Percentiles rank a stretch among this genome's conserved stretches.
These are phyloP conservation scores for Lablab purpureus DNA, from an alignment of 306 rosid genomes.

Conservation along the genomic window DNA sequence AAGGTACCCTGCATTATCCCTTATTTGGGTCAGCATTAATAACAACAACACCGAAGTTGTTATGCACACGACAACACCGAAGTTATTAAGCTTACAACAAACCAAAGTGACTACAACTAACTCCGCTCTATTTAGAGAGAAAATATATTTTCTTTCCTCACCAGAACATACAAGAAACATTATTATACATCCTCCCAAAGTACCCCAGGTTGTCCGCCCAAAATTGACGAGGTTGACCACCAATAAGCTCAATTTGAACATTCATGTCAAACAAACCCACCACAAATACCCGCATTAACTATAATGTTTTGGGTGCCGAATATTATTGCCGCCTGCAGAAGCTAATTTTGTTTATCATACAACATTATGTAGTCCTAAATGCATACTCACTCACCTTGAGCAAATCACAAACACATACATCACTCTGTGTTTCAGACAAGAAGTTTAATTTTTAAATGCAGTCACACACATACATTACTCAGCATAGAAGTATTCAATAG, in stretches of 20 bases:
- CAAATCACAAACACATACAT: not conserved
- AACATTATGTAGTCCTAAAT: conserved; percentile 91
- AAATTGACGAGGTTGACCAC: conserved; percentile 34
- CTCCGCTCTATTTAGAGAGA: conserved; percentile 10
- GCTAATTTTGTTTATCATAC: conserved; percentile 88
- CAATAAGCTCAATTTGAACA: conserved; percentile 40
- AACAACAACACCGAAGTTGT: too few species aligned
- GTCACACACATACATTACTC: too few species aligned
- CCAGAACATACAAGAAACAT: conserved; percentile 22
- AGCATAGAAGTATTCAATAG: not conserved
- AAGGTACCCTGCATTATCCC: too few species aligned
- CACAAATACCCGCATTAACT: conserved; percentile 38
- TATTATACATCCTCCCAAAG: not conserved
- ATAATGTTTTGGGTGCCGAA: conserved; percentile 42
- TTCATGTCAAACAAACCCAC: conserved; percentile 58
- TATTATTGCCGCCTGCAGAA: conserved; percentile 70
- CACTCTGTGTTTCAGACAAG: not conserved
- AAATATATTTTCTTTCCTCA: conserved; percentile 49
- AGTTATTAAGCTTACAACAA: not conserved
- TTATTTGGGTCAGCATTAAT: too few species aligned
- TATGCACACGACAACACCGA: too few species aligned
- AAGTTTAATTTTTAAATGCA: too few species aligned
- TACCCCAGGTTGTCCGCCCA: conserved; percentile 21
- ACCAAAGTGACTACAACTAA: not conserved
- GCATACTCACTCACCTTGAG: conserved; percentile 76